A percentile compares a stretch with the other conserved stretches of the same genome.
phyloP scores from a whole-genome alignment of 805 yeast species.

The Grigorovia yakushimaensis region DNA sequence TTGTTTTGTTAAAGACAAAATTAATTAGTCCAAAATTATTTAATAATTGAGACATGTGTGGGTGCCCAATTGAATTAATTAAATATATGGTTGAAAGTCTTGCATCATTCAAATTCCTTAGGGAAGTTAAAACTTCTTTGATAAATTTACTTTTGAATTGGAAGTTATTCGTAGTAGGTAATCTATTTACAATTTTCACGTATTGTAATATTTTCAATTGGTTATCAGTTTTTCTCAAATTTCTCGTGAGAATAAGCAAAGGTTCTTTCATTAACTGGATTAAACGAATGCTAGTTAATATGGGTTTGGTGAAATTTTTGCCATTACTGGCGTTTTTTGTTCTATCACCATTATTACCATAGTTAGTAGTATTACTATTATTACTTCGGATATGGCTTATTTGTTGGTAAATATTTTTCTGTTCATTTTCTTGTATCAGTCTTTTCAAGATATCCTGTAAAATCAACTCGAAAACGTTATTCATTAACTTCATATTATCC shows the following conservation, averaged over 20 bases:
- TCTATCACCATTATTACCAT: no score
- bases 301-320: neutral
- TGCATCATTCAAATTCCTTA: constrained; percentile 23
- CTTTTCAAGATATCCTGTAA: neutral
- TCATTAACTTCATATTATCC: neutral
- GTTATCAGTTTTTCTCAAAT: neutral
- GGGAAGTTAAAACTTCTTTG: constrained; percentile 14
- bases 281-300: neutral
- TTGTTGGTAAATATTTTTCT: neutral
- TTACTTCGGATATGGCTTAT: neutral
- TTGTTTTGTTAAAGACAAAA: neutral
- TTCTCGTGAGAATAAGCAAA: neutral
- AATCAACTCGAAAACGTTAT: neutral
- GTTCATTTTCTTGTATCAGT: neutral
- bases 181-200: neutral
- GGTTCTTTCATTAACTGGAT: neutral
- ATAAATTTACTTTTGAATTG: constrained; percentile 15
- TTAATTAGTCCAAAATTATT: constrained; percentile 19
- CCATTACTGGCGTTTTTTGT: no score
- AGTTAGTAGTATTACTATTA: neutral
- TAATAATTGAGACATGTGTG: constrained; percentile 10
- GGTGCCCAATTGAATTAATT: constrained; percentile 9
- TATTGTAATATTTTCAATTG: neutral
- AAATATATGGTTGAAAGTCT: constrained; percentile 18
- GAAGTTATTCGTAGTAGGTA: neutral